These are phyloP conservation scores for Microdochium trichocladiopsis DNA, from an alignment of 2,329 filamentous ascomycete genomes.

Conservation along the genomic window DNA sequence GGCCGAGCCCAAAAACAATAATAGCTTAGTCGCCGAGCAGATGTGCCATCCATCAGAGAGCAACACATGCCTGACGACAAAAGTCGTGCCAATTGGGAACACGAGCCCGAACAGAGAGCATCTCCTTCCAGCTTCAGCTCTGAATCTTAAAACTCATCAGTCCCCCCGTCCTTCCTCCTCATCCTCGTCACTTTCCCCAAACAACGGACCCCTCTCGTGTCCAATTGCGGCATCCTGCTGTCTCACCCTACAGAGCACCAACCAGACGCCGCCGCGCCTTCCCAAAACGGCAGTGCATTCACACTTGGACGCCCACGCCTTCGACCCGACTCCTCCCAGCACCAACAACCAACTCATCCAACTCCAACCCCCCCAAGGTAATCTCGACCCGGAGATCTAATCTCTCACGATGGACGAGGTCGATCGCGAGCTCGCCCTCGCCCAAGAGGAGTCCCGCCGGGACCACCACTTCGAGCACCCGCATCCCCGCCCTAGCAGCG, in stretches of 20 bases:
- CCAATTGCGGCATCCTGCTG: no score
- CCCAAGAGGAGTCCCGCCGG: slow-evolving; percentile 44
- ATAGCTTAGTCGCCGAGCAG: no score
- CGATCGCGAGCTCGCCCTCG: slow-evolving; percentile 44
- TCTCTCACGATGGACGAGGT: slow-evolving; percentile 35
- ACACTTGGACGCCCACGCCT: no score
- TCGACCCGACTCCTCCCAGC: neutral
- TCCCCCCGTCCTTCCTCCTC: neutral
- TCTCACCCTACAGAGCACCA: neutral
- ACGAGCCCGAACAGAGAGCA: no score
- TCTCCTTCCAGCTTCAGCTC: no score
- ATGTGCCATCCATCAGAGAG: no score
- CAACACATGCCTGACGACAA: no score
- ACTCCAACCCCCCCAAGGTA: neutral
- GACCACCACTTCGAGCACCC: slow-evolving; percentile 27
- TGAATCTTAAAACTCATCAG: no score
- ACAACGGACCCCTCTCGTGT: neutral
- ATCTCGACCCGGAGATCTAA: neutral
- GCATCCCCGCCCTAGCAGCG: slow-evolving; percentile 11
- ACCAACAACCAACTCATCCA: neutral
- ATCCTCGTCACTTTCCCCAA: neutral
- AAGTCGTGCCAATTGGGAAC: no score
- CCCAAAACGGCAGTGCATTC: neutral
- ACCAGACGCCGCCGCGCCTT: neutral
- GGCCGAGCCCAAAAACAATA: neutral